A percentile compares a stretch with the other conserved stretches of the same genome.
These are phyloP conservation scores for Cladosporium sp. DNA, from an alignment of 2,329 filamentous ascomycete genomes.

Conservation along the genomic window DNA sequence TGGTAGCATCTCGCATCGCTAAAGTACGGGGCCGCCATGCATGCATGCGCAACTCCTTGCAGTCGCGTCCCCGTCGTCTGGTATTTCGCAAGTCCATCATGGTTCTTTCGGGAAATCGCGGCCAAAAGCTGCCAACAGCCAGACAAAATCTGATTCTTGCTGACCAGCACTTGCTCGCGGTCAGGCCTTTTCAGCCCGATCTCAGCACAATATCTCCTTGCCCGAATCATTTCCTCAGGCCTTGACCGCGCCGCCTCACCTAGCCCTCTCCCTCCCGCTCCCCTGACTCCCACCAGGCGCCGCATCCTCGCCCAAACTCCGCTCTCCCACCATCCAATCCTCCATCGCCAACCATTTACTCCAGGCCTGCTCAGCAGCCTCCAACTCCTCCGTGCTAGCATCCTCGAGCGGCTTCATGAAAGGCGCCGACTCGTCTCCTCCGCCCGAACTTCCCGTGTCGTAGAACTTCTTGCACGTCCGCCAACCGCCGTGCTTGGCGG, in stretches of 20 bases:
- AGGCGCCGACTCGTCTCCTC: conserved; percentile 77
- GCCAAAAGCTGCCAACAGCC: not conserved
- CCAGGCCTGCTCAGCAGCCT: conserved; percentile 80
- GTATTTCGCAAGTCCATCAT: not conserved
- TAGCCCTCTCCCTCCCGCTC: conserved; percentile 8
- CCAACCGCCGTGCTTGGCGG: conserved; percentile 91
- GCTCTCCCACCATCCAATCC: conserved; percentile 95
- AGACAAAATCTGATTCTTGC: not conserved
- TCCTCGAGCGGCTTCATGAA: conserved; percentile 78
- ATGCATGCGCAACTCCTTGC: not conserved
- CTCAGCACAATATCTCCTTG: not conserved
- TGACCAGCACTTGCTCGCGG: not conserved
- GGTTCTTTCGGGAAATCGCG: not conserved
- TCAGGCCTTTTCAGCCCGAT: not conserved
- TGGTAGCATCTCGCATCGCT: not conserved
- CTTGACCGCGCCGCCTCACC: not conserved
- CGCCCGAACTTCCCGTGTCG: conserved; percentile 68
- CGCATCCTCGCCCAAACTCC: conserved; percentile 46
- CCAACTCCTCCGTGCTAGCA: conserved; percentile 75
- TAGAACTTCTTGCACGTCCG: conserved; percentile 85
- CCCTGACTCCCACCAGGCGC: conserved; percentile 2
- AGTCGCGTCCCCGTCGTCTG: not conserved
- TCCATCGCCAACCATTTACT: conserved; percentile 96
- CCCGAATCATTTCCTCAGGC: not conserved
- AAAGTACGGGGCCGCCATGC: not conserved